Percentiles rank a stretch among this genome's conserved stretches.
These are phyloP conservation scores for Rubroboletus satanas DNA, from an alignment of 768 basidiomycete species.

Conservation along the genomic window DNA sequence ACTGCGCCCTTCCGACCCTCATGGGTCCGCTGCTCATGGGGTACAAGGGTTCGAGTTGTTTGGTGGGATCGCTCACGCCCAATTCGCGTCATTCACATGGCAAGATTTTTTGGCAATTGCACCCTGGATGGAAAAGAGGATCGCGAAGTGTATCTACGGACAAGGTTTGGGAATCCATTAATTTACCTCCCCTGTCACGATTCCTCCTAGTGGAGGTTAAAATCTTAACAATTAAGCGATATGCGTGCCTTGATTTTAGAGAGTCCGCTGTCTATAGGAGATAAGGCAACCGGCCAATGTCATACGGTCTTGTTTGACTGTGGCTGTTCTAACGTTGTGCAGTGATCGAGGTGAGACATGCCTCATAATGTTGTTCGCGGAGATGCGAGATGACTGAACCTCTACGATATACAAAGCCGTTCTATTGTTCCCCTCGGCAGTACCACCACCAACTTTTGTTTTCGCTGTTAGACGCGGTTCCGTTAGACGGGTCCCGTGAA, in stretches of 20 bases:
- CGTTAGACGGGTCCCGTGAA: conserved; percentile 3
- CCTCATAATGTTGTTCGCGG: conserved; percentile 13
- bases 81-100: conserved; percentile 70
- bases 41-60: conserved; percentile 50
- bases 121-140: conserved; percentile 71
- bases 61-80: conserved; percentile 45
- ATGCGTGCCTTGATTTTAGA: conserved; percentile 4
- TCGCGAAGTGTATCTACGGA: conserved; percentile 64
- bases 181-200: background rate
- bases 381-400: conserved; percentile 7
- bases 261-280: background rate
- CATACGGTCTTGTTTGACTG: conserved; percentile 9
- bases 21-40: conserved; percentile 34
- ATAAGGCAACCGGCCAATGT: background rate
- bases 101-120: conserved; percentile 67
- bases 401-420: background rate
- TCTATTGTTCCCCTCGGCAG: conserved; percentile 25
- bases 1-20: conserved; percentile 44
- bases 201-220: background rate
- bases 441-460: conserved; percentile 22
- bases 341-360: conserved; percentile 33
- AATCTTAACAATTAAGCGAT: background rate
- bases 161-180: conserved; percentile 59
- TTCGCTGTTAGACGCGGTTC: conserved; percentile 9
- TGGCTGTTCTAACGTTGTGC: conserved; percentile 22